Evolutionary conservation across 805 yeast genomes (phyloP).

Genomic region (Myxozyma udenii): DNA sequence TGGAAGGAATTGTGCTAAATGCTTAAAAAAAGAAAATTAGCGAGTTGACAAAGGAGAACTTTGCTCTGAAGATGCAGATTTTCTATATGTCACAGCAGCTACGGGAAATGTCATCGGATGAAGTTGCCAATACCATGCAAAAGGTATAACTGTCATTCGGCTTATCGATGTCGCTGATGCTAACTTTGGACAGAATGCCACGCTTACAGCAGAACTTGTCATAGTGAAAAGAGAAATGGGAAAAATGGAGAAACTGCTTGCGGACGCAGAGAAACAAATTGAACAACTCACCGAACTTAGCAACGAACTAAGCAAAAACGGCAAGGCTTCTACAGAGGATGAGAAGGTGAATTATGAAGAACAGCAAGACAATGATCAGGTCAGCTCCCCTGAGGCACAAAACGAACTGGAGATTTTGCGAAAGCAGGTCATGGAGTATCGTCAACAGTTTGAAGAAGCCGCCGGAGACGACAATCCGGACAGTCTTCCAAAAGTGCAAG

Average conservation of each 20-base stretch:
- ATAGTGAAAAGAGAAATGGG: slow-evolving; percentile 15
- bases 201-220: slow-evolving; percentile 21
- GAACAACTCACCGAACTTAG: slow-evolving; percentile 9
- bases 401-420: slow-evolving; percentile 16
- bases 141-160: slow-evolving; percentile 3
- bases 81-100: slow-evolving; percentile 21
- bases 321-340: slow-evolving; percentile 9
- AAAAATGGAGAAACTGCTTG: slow-evolving; percentile 14
- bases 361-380: slow-evolving; percentile 12
- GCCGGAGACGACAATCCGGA: too few species aligned
- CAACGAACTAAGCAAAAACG: slow-evolving; percentile 2
- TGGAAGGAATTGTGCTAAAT: background rate
- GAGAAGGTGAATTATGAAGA: slow-evolving; percentile 12
- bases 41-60: slow-evolving; percentile 32
- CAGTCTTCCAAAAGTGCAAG: too few species aligned
- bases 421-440: slow-evolving; percentile 26
- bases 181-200: slow-evolving; percentile 18
- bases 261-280: slow-evolving; percentile 16
- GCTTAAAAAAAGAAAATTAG: slow-evolving; percentile 17
- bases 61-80: slow-evolving; percentile 27
- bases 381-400: slow-evolving; percentile 11
- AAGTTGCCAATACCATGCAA: slow-evolving; percentile 8
- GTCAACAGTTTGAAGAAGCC: slow-evolving; percentile 20
- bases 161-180: background rate
- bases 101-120: slow-evolving; percentile 26